phyloP scores from a whole-genome alignment of 176 grass and related monocot genomes.

The Triticum monococcum region DNA sequence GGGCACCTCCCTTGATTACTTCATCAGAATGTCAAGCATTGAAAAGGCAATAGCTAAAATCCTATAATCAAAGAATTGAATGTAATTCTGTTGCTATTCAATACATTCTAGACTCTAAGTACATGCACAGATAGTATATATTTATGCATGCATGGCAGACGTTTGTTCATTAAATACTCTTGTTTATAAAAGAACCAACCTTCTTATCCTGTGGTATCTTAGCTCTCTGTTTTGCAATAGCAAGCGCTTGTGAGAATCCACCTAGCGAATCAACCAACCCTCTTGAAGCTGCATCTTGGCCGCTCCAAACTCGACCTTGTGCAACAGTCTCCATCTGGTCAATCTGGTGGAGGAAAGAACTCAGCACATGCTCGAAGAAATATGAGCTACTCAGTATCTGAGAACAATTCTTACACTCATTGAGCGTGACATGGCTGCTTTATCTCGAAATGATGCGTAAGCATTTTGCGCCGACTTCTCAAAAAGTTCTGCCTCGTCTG shows the following conservation, averaged over 20 bases:
- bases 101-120: neutral
- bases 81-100: neutral
- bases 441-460: constrained; percentile 84
- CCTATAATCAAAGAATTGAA: neutral
- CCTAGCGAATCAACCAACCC: constrained; percentile 94
- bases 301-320: constrained; percentile 93
- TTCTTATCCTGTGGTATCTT: constrained; percentile 78
- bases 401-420: constrained; percentile 71
- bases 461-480: constrained; percentile 71
- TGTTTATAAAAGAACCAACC: constrained; percentile 45
- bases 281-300: constrained; percentile 80
- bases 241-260: constrained; percentile 83
- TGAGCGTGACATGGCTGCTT: constrained; percentile 89
- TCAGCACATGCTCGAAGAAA: constrained; percentile 30
- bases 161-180: neutral
- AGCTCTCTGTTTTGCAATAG: constrained; percentile 94
- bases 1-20: constrained; percentile 3
- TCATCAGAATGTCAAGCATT: constrained; percentile 12
- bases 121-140: neutral
- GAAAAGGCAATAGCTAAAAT: constrained; percentile 12
- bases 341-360: constrained; percentile 57
- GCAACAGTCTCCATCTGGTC: constrained; percentile 96
- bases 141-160: neutral
- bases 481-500: constrained; percentile 84
- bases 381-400: constrained; percentile 22